Evolutionary conservation across 768 basidiomycete genomes (phyloP).

Genomic region (Calocybe gangraenosa): DNA sequence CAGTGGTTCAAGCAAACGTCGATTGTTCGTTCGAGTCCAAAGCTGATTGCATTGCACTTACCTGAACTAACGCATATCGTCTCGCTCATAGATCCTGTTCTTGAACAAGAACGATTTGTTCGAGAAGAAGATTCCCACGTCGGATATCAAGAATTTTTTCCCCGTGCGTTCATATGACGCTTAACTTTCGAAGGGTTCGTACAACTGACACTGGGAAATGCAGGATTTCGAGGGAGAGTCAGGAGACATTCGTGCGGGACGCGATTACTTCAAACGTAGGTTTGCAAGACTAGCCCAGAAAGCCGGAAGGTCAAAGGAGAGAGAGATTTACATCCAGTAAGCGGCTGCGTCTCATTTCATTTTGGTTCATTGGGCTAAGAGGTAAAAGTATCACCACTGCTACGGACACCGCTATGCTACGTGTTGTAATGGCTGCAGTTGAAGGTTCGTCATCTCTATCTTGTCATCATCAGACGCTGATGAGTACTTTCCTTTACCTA

Average conservation of each 20-base stretch:
- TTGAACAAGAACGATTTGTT: conserved; percentile 96
- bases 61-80: no score
- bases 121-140: conserved; percentile 72
- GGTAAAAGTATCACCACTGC: conserved; percentile 75
- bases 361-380: conserved; percentile 7
- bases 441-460: conserved; percentile 69
- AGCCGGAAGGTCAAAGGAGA: conserved; percentile 77
- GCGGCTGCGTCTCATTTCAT: conserved; percentile 21
- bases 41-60: no score
- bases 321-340: conserved; percentile 93
- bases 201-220: not conserved
- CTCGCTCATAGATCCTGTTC: conserved; percentile 97
- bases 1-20: conserved; percentile 96
- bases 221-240: conserved; percentile 84
- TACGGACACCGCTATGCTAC: conserved; percentile 82
- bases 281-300: conserved; percentile 82
- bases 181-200: not conserved
- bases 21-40: conserved; percentile 50
- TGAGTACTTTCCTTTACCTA: conserved; percentile 21
- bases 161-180: conserved; percentile 45
- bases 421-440: conserved; percentile 93
- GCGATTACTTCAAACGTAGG: conserved; percentile 87
- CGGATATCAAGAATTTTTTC: conserved; percentile 87
- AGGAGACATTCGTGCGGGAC: conserved; percentile 67
- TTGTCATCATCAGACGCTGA: not conserved